Base-by-base conservation (phyloP, 225 moss, liverwort and hornwort genomes). In the Pseudoscleropodium purum region DNA sequence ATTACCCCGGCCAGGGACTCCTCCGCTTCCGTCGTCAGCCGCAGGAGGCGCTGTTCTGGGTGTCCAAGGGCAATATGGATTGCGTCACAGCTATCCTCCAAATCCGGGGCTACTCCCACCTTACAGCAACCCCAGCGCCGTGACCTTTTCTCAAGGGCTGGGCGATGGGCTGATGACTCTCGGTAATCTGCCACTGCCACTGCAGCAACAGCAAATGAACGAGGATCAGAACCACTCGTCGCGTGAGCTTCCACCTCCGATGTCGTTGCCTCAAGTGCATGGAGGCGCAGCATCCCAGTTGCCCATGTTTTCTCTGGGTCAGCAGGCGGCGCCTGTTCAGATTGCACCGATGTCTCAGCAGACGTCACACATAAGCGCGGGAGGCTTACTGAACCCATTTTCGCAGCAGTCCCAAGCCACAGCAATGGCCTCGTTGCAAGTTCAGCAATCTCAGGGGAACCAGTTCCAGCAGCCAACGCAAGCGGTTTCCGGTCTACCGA, bases 101-200 rank as follows among this genome's bases (percentile, higher is more conserved):
- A 94, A 64, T 85, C 77, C 91, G 36, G 96, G 93, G 79, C 90
- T 91, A 45, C 92, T 90, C 70, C 91, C 92, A 37, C 73, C 89
- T 79, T 94, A 92, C 87, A 93, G 76, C 75, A 94, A 88, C 77
- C 66, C 92, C 30, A 91, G 91, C 47, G 89, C 93, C 51, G 88
- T 95, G 90, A 95, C 94, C 62, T 96, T 92, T 87, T 88, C 93
- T 68, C 96, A 95, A 87, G 89, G 81, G 43, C 94, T 93, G 67
- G 74, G 86, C 85, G 93, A 93, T 85, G 91, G 95, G 63, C 95
- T 83, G 88, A 91, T 91, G 68, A 52, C 93, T 52, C 87, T 93
- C 60, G 92, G 95, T 39, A 92, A 84, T 62, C 75, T 92, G 79
- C 84, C 90, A 24, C 83, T 75, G 73, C 81, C 90, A 61, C 87